A percentile compares a stretch with the other conserved stretches of the same genome.
These are phyloP conservation scores for Crithidia sp. DNA, from an alignment of 208 protist genomes.

Conservation along the genomic window DNA sequence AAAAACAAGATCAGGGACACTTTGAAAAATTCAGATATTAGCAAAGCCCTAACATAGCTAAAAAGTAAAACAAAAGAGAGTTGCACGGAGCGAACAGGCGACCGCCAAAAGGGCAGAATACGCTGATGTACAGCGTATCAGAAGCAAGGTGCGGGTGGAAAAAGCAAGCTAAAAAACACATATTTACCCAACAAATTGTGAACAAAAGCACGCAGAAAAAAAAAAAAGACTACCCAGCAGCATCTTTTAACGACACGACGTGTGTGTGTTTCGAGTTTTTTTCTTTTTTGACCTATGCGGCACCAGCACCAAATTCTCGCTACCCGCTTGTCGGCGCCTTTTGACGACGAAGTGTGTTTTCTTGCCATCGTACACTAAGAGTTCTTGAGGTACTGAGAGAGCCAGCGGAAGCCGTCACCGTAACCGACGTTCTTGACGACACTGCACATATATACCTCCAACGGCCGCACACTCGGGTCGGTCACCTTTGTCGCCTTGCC, in stretches of 20 bases:
- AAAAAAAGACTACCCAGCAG: neutral
- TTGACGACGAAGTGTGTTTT: neutral
- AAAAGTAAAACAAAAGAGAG: no score
- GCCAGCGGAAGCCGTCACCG: conserved; percentile 97
- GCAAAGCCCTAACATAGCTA: no score
- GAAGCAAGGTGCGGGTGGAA: neutral
- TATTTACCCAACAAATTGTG: no score
- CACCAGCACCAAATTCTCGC: no score
- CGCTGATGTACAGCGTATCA: neutral
- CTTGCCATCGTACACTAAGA: conserved; percentile 22
- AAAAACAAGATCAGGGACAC: conserved; percentile 23
- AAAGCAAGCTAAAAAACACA: neutral
- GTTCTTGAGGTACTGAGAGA: conserved; percentile 93
- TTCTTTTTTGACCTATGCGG: no score
- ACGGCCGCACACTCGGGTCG: conserved; percentile 89
- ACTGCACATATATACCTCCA: conserved; percentile 99
- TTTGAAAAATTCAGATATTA: no score
- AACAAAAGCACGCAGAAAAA: neutral
- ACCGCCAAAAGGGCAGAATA: conserved; percentile 5
- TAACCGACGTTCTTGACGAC: conserved; percentile 98
- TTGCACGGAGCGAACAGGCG: neutral
- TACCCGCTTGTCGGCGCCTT: no score
- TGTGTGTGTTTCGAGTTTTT: no score
- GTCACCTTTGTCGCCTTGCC: conserved; percentile 93
- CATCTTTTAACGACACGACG: no score